A percentile compares a stretch with the other conserved stretches of the same genome.
phyloP scores from a whole-genome alignment of 2,329 filamentous ascomycete species.

The Alternaria longipes region DNA sequence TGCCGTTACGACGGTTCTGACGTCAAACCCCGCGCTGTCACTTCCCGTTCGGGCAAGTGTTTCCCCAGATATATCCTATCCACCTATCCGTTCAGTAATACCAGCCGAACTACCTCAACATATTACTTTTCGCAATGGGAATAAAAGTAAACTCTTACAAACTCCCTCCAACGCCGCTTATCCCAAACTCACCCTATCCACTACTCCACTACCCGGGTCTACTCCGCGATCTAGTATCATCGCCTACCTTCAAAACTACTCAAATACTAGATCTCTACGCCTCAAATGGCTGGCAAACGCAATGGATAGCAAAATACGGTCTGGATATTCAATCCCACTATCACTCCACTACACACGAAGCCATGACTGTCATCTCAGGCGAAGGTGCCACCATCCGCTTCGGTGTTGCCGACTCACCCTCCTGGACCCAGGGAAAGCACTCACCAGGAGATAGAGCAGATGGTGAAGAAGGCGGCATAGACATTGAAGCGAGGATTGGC shows the following conservation, averaged over 20 bases:
- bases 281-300: conserved; percentile 61
- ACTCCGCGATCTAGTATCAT: conserved; percentile 41
- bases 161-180: conserved; percentile 35
- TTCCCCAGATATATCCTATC: not conserved
- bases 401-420: conserved; percentile 60
- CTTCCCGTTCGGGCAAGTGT: conserved; percentile 11
- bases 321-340: conserved; percentile 65
- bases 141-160: conserved; percentile 33
- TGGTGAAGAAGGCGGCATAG: conserved; percentile 60
- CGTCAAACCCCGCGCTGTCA: conserved; percentile 15
- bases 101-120: not conserved
- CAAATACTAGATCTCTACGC: conserved; percentile 58
- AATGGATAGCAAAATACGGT: conserved; percentile 68
- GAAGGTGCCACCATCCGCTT: conserved; percentile 62
- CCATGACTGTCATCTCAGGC: conserved; percentile 65
- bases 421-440: conserved; percentile 9
- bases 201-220: conserved; percentile 63
- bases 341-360: conserved; percentile 64
- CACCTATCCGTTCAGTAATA: not conserved
- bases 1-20: conserved; percentile 5
- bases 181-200: conserved; percentile 57
- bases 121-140: conserved; percentile 7
- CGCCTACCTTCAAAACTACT: conserved; percentile 34
- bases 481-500: conserved; percentile 59
- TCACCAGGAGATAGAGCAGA: conserved; percentile 54